Evolutionary conservation across 306 rosid genomes (phyloP).

Genomic region (Dryas alaskensis): DNA sequence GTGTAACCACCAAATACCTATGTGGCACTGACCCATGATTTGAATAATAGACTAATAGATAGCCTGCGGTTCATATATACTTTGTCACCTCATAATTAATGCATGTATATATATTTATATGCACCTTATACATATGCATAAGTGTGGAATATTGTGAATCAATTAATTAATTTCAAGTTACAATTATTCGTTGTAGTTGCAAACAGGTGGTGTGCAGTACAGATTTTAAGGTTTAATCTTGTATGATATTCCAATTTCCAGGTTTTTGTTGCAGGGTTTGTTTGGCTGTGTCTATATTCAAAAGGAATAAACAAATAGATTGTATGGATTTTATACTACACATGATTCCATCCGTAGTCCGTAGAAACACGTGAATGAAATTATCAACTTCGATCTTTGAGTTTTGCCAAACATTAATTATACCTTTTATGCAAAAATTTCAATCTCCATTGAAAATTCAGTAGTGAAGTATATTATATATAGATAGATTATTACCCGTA

Average conservation of each 20-base stretch:
- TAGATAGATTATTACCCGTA: too few relatives aligned
- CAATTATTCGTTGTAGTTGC: background rate
- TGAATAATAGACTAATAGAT: background rate
- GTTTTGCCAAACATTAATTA: too few relatives aligned
- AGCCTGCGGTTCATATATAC: background rate
- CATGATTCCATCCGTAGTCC: too few relatives aligned
- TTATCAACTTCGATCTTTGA: too few relatives aligned
- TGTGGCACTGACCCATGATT: background rate
- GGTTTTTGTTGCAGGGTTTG: conserved; percentile 9
- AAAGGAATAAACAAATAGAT: background rate
- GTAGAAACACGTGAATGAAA: too few relatives aligned
- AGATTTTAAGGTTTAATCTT: conserved; percentile 14
- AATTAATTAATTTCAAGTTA: background rate
- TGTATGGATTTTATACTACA: too few relatives aligned
- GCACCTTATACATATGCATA: background rate
- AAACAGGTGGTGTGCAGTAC: background rate
- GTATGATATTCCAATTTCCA: background rate
- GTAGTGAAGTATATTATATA: too few relatives aligned
- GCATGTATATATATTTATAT: too few relatives aligned
- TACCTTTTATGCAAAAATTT: too few relatives aligned
- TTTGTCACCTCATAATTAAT: background rate
- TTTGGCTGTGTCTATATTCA: background rate
- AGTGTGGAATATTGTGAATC: conserved; percentile 2
- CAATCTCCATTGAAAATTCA: too few relatives aligned
- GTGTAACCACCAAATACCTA: conserved; percentile 11